A percentile compares a stretch with the other conserved stretches of the same genome.
phyloP scores from a whole-genome alignment of 2,329 filamentous ascomycete species.

The Thermothelomyces thermophilus region DNA sequence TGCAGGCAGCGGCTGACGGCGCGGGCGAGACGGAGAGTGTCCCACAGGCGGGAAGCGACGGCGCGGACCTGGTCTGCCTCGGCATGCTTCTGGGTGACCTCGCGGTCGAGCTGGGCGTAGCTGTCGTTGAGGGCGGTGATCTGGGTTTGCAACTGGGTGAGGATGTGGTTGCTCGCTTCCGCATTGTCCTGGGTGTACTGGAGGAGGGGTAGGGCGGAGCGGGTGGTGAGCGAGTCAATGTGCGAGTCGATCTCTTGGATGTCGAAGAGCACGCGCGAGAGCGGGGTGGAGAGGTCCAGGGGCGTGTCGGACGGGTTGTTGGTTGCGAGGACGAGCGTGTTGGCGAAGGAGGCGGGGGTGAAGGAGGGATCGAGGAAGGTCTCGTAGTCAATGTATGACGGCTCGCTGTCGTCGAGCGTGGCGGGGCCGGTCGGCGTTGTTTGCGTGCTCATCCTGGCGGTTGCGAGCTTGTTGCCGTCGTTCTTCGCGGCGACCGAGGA shows the following conservation, averaged over 20 bases:
- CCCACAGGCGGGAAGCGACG: constrained; percentile 71
- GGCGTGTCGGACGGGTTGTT: constrained; percentile 88
- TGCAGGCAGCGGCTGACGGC: constrained; percentile 72
- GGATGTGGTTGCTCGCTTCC: constrained; percentile 62
- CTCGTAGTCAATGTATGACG: constrained; percentile 94
- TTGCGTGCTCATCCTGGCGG: not conserved
- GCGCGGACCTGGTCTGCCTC: constrained; percentile 75
- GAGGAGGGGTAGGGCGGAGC: constrained; percentile 74
- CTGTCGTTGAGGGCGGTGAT: constrained; percentile 74
- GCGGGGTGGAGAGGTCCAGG: constrained; percentile 86
- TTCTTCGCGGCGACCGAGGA: no score
- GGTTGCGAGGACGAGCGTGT: constrained; percentile 77
- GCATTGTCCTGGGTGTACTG: constrained; percentile 70
- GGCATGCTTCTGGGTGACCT: constrained; percentile 80
- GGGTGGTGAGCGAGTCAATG: constrained; percentile 82
- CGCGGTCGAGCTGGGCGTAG: constrained; percentile 77
- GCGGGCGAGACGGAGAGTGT: constrained; percentile 69
- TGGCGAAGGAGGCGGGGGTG: constrained; percentile 75
- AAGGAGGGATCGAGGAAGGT: constrained; percentile 80
- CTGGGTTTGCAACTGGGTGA: constrained; percentile 72
- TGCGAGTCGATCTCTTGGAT: constrained; percentile 95
- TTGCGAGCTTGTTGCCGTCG: no score
- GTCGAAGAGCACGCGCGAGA: constrained; percentile 92
- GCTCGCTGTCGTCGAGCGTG: constrained; percentile 42
- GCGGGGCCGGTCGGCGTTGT: not conserved